Percentiles rank a stretch among this genome's conserved stretches.
These are phyloP conservation scores for Saposhnikovia divaricata DNA, from an alignment of 129 eudicot genomes.

Conservation along the genomic window DNA sequence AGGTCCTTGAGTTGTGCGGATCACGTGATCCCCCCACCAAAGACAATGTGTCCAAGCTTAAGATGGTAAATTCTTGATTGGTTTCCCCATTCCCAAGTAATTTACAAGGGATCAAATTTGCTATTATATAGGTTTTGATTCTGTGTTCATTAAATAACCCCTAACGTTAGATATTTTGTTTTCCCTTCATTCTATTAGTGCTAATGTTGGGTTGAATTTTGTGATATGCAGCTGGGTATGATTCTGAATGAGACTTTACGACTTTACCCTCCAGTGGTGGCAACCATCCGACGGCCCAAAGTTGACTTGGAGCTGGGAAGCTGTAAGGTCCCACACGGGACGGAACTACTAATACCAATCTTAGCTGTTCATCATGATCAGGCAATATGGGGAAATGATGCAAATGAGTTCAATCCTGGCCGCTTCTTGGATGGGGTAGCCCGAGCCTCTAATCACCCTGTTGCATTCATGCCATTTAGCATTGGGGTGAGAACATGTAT, in stretches of 20 bases:
- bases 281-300: constrained; percentile 70
- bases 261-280: constrained; percentile 78
- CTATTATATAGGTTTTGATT: neutral
- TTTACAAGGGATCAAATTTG: neutral
- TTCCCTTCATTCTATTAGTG: neutral
- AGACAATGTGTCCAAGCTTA: constrained; percentile 75
- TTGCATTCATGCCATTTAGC: constrained; percentile 79
- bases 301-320: constrained; percentile 58
- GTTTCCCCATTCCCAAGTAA: neutral
- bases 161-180: neutral
- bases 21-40: constrained; percentile 74
- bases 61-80: constrained; percentile 37
- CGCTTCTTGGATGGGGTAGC: constrained; percentile 74
- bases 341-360: constrained; percentile 71
- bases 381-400: constrained; percentile 70
- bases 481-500: constrained; percentile 71
- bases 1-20: constrained; percentile 79
- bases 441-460: constrained; percentile 72
- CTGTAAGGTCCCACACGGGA: constrained; percentile 54
- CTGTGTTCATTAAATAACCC: neutral
- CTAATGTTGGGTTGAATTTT: neutral
- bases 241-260: constrained; percentile 69
- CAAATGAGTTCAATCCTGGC: constrained; percentile 69
- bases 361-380: constrained; percentile 85
- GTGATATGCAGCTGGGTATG: constrained; percentile 57